Conservation (phyloP, 805 yeast genomes). For the Candida yuanshanica region DNA sequence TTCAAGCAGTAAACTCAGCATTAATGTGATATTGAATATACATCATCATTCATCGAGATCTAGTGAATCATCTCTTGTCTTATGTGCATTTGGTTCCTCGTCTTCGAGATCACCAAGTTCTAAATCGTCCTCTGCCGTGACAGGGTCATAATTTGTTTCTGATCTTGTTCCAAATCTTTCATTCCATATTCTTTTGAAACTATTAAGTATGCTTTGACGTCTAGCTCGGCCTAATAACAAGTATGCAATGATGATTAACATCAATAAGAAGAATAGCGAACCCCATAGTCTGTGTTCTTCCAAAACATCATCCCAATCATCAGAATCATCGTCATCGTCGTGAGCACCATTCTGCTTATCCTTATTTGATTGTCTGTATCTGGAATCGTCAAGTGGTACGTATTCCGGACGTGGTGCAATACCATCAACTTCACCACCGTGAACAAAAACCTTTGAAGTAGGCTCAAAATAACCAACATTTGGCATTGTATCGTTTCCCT, state of each 20-base stretch:
- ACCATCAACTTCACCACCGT: conserved; percentile 48
- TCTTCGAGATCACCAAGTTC: conserved; percentile 10
- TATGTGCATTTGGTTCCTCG: not conserved
- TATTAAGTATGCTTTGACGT: conserved; percentile 16
- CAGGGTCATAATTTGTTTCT: conserved; percentile 3
- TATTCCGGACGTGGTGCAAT: conserved; percentile 39
- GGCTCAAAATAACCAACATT: conserved; percentile 44
- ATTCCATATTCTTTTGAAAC: conserved; percentile 8
- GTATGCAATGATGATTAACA: conserved; percentile 26
- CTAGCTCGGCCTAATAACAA: conserved; percentile 30
- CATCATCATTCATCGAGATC: not conserved
- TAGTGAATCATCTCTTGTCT: not conserved
- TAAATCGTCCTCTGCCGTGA: conserved; percentile 9
- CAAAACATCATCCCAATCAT: conserved; percentile 33
- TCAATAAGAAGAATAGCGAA: conserved; percentile 27
- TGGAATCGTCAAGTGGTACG: conserved; percentile 14
- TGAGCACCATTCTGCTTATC: too few species aligned
- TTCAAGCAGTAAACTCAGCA: conserved; percentile 61
- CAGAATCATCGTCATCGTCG: conserved; percentile 25
- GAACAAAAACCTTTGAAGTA: conserved; percentile 38
- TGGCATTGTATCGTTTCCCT: conserved; percentile 9
- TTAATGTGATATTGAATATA: conserved; percentile 36
- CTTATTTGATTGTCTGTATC: too few species aligned
- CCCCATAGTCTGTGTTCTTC: conserved; percentile 32
- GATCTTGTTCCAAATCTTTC: conserved; percentile 5